Evolutionary conservation across 2,329 filamentous ascomycete species (phyloP).

Genomic region (Apiospora pterosperma): DNA sequence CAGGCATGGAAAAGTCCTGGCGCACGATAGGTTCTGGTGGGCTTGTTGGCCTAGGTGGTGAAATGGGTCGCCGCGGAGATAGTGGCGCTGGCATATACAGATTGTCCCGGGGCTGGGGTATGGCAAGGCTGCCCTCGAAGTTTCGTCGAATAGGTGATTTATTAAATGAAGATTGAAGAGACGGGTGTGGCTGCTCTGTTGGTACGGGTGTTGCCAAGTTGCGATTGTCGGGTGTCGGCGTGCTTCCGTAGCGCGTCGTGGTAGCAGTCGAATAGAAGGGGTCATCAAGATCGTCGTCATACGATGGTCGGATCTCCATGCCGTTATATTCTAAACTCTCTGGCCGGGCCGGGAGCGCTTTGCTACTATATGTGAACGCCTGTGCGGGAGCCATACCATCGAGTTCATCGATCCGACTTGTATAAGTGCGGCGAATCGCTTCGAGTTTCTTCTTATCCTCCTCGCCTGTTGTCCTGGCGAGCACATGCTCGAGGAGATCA

Average conservation of each 20-base stretch:
- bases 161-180: constrained; percentile 53
- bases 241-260: constrained; percentile 26
- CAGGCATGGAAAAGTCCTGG: constrained; percentile 30
- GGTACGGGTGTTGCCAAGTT: neutral
- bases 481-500: constrained; percentile 79
- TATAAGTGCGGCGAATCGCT: constrained; percentile 89
- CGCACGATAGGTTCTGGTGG: constrained; percentile 29
- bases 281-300: constrained; percentile 43
- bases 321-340: constrained; percentile 57
- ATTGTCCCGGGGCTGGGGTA: constrained; percentile 50
- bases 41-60: constrained; percentile 36
- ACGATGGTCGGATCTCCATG: constrained; percentile 28
- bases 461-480: constrained; percentile 76
- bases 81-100: constrained; percentile 69
- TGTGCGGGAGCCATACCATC: constrained; percentile 63
- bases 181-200: constrained; percentile 3
- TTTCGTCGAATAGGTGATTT: constrained; percentile 41
- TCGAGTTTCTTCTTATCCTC: constrained; percentile 90
- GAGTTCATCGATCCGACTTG: constrained; percentile 82
- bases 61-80: constrained; percentile 58
- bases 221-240: constrained; percentile 2
- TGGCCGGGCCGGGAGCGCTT: constrained; percentile 70
- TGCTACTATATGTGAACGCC: constrained; percentile 48
- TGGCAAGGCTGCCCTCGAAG: constrained; percentile 29
- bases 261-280: constrained; percentile 48